phyloP scores from a whole-genome alignment of 495 filamentous ascomycete species.

The Penicillium samsonianum region DNA sequence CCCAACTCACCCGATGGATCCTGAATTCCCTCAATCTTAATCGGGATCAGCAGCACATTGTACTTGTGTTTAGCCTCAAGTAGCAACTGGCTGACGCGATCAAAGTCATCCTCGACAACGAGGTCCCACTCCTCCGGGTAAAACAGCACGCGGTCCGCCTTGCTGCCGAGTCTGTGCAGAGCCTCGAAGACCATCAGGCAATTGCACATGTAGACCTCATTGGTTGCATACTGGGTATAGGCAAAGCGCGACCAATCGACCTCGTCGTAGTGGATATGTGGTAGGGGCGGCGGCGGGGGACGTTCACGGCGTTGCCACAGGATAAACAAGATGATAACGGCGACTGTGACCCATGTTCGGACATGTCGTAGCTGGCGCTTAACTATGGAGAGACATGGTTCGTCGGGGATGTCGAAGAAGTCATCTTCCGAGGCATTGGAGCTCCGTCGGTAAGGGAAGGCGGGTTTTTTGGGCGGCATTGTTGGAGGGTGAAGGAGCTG shows the following conservation, averaged over 20 bases:
- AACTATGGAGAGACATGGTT: slow-evolving; percentile 31
- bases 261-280: slow-evolving; percentile 42
- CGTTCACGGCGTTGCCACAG: slow-evolving; percentile 32
- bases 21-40: slow-evolving; percentile 54
- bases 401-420: slow-evolving; percentile 49
- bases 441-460: slow-evolving; percentile 35
- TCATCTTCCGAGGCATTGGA: slow-evolving; percentile 43
- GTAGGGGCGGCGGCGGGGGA: slow-evolving; percentile 26
- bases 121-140: slow-evolving; percentile 62
- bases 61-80: slow-evolving; percentile 61
- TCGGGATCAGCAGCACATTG: slow-evolving; percentile 60
- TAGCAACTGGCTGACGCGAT: slow-evolving; percentile 57
- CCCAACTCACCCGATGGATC: slow-evolving; percentile 38
- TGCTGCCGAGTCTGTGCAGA: slow-evolving; percentile 58
- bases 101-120: slow-evolving; percentile 35
- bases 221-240: slow-evolving; percentile 73
- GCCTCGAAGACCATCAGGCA: slow-evolving; percentile 73
- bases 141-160: slow-evolving; percentile 66
- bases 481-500: slow-evolving; percentile 10
- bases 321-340: slow-evolving; percentile 34
- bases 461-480: slow-evolving; percentile 22
- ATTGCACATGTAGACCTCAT: slow-evolving; percentile 70
- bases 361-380: slow-evolving; percentile 41
- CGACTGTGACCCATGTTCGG: slow-evolving; percentile 41
- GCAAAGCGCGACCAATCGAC: slow-evolving; percentile 65